Base-by-base conservation (phyloP, 2,329 filamentous ascomycete genomes). In the Paecilomyces niveus region DNA sequence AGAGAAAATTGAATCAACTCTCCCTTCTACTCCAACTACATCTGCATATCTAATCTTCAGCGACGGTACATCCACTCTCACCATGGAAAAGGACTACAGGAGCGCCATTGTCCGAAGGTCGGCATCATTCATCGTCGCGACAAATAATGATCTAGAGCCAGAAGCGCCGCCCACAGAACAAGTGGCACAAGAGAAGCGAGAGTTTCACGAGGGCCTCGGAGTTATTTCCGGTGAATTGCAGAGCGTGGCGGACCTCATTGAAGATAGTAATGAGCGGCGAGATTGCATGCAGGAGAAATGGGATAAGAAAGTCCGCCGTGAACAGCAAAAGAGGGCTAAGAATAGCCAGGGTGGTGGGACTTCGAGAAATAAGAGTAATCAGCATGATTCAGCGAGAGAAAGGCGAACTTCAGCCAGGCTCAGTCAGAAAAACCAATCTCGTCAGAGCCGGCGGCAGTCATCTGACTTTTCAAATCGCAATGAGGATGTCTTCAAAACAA, bases 21-120 rank as follows among this genome's bases (percentile, higher is more conserved):
- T 84, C 1, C 70, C 77, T 2, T 59, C 61, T 0, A 66, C 72
- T 2, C 74, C 70, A 1, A 81, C 80, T 0, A 81, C 83, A 15
- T 81, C 82, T 1, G 83, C 81, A 39, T 87, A 86, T 63, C 64
- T 86, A 1, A 80, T 80, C 31, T 78, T 86, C 61, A 80, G 81
- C 61, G 77, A 83, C 53, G 81, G 81, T 0, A 57, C 59, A 0
- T 70, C 75, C 52, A 79, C 79, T 1, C 67, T 78, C 1, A 73
- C 81, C 0, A 72, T 87, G 53, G 83, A 86, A 62, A 86, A 86
- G 64, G 83, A 86, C 63, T 75, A 79, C 57, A 54, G 64, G 2
- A 76, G 68, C 1, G 82, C 80, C 2, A 73, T 72, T 0, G 64
- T 80, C 5, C 73, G 76, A n/a, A 72, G 72, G 1, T 80, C 78